phyloP scores from a whole-genome alignment of 2,329 filamentous ascomycete species.

The Aspergillus costaricaensis region DNA sequence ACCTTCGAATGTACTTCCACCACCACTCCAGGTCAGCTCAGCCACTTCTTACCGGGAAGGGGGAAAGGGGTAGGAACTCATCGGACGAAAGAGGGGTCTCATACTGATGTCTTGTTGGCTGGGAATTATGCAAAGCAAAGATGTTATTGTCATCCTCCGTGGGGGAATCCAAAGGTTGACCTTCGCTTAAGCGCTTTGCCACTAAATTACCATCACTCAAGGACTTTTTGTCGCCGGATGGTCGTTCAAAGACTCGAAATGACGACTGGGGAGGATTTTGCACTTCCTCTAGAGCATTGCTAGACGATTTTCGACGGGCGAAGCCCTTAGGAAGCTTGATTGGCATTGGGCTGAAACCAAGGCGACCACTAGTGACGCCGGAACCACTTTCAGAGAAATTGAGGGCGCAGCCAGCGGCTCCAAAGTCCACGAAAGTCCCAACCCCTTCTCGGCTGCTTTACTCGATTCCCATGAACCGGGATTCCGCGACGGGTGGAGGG shows the following conservation, averaged over 20 bases:
- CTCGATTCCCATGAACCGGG: slow-evolving; percentile 22
- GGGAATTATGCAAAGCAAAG: slow-evolving; percentile 37
- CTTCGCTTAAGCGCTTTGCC: slow-evolving; percentile 37
- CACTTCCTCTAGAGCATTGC: slow-evolving; percentile 54
- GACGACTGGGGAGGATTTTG: slow-evolving; percentile 46
- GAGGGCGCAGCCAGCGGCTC: slow-evolving; percentile 16
- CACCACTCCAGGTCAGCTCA: slow-evolving; percentile 41
- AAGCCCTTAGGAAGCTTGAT: slow-evolving; percentile 59
- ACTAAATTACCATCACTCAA: slow-evolving; percentile 44
- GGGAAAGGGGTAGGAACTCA: background rate
- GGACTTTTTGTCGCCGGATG: slow-evolving; percentile 46
- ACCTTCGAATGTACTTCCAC: slow-evolving; percentile 48
- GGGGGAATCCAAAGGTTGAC: slow-evolving; percentile 37
- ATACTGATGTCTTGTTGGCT: slow-evolving; percentile 41
- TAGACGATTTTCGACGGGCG: slow-evolving; percentile 57
- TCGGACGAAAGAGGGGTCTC: slow-evolving; percentile 18
- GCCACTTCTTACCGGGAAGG: background rate
- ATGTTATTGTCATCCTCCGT: slow-evolving; percentile 44
- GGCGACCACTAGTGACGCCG: slow-evolving; percentile 16
- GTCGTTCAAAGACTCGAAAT: slow-evolving; percentile 58
- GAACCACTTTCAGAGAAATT: slow-evolving; percentile 17
- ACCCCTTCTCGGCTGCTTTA: slow-evolving; percentile 15
- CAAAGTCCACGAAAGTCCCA: slow-evolving; percentile 11
- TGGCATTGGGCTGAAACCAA: slow-evolving; percentile 45
- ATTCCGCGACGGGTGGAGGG: slow-evolving; percentile 8